phyloP scores from a whole-genome alignment of 192 early-diverging fungal species.

The Coemansia sp. region DNA sequence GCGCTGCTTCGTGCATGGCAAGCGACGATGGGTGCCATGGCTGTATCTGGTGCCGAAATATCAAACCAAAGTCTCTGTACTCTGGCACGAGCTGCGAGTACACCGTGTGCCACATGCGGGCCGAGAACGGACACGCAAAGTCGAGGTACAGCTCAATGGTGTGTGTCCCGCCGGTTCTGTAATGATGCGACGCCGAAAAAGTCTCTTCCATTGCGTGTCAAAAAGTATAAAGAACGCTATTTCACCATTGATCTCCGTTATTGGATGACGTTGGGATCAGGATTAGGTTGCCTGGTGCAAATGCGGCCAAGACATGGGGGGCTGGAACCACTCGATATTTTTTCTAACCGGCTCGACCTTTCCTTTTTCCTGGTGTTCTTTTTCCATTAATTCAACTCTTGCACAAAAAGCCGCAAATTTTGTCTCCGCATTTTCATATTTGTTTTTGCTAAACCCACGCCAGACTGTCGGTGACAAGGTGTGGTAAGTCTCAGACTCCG shows the following conservation, averaged over 20 bases:
- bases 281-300: not conserved
- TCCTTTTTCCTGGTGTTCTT: not conserved
- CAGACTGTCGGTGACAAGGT: not conserved
- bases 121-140: slow-evolving; percentile 66
- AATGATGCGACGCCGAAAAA: too few species aligned
- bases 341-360: not conserved
- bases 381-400: slow-evolving; percentile 3
- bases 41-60: slow-evolving; percentile 83
- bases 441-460: not conserved
- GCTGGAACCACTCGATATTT: not conserved
- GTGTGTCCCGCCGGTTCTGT: too few species aligned
- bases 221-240: too few species aligned
- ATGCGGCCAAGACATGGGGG: not conserved
- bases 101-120: slow-evolving; percentile 58
- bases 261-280: not conserved
- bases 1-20: slow-evolving; percentile 71
- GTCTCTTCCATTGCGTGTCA: too few species aligned
- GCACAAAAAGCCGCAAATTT: not conserved
- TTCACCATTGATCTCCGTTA: not conserved
- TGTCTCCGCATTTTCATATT: slow-evolving; percentile 5
- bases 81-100: slow-evolving; percentile 58
- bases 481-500: not conserved
- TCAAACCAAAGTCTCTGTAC: slow-evolving; percentile 50
- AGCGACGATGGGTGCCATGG: slow-evolving; percentile 81
- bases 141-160: slow-evolving; percentile 40